A percentile compares a stretch with the other conserved stretches of the same genome.
These are phyloP conservation scores for Babesia sp. DNA, from an alignment of 169 alveolate species.

Conservation along the genomic window DNA sequence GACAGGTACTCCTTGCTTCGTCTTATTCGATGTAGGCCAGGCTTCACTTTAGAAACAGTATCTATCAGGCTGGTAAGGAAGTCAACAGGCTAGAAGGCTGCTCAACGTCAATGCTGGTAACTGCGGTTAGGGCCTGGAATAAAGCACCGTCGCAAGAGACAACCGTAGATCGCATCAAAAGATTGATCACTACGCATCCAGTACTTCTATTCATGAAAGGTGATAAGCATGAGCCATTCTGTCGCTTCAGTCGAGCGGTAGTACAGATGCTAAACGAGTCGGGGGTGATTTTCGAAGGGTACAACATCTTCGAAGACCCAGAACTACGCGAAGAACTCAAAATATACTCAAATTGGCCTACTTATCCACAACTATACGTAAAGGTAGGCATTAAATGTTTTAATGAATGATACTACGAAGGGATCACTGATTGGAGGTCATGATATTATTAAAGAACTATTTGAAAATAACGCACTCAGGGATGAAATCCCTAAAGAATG, in stretches of 20 bases:
- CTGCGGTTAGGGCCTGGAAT: conserved; percentile 50
- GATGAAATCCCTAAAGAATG: conserved; percentile 64
- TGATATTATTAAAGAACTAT: conserved; percentile 76
- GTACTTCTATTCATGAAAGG: conserved; percentile 82
- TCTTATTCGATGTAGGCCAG: conserved; percentile 35
- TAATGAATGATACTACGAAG: conserved; percentile 8
- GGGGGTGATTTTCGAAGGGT: conserved; percentile 74
- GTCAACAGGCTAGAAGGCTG: conserved; percentile 62
- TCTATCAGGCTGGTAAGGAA: conserved; percentile 34
- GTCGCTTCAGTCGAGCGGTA: conserved; percentile 78
- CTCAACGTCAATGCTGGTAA: conserved; percentile 60
- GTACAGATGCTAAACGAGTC: conserved; percentile 73
- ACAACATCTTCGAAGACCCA: conserved; percentile 84
- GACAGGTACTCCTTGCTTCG: conserved; percentile 30
- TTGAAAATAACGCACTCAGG: conserved; percentile 63
- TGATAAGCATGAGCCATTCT: conserved; percentile 77
- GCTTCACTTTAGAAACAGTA: not conserved
- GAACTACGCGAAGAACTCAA: conserved; percentile 85
- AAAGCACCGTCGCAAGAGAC: conserved; percentile 26
- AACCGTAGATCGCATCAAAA: conserved; percentile 50
- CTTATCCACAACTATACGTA: conserved; percentile 90
- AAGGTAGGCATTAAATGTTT: conserved; percentile 67
- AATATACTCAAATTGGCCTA: conserved; percentile 91
- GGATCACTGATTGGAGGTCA: conserved; percentile 77
- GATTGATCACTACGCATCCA: conserved; percentile 65